phyloP scores from a whole-genome alignment of 352 stramenopile species.

The Phytophthora podocarpi region DNA sequence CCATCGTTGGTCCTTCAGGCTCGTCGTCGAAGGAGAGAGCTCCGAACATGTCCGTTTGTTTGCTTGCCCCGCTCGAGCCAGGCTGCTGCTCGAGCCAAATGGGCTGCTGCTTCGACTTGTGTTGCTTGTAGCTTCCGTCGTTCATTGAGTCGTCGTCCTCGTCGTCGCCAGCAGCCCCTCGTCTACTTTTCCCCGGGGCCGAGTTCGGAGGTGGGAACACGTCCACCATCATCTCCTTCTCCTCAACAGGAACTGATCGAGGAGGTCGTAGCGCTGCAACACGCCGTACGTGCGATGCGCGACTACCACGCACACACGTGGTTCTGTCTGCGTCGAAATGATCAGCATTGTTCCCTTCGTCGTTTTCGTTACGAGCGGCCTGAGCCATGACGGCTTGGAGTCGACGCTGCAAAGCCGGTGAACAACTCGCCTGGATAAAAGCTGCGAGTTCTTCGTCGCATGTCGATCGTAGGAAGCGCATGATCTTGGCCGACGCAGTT shows the following conservation, averaged over 20 bases:
- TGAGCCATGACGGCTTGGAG: conserved; percentile 51
- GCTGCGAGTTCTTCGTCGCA: conserved; percentile 39
- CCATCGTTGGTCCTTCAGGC: conserved; percentile 30
- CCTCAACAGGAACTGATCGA: conserved; percentile 68
- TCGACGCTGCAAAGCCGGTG: conserved; percentile 59
- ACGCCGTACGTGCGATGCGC: conserved; percentile 72
- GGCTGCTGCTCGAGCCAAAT: conserved; percentile 63
- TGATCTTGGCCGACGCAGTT: conserved; percentile 45
- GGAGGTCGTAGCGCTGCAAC: conserved; percentile 71
- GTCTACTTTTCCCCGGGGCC: conserved; percentile 60
- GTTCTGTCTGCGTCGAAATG: conserved; percentile 58
- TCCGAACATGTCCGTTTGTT: conserved; percentile 10
- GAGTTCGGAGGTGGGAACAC: conserved; percentile 76
- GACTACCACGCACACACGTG: conserved; percentile 70
- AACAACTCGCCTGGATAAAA: conserved; percentile 66
- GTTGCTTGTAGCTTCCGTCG: conserved; percentile 41
- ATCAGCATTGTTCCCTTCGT: conserved; percentile 52
- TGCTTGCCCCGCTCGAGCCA: conserved; percentile 8
- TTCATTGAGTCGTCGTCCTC: conserved; percentile 41
- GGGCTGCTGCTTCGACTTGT: conserved; percentile 29
- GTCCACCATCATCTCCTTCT: conserved; percentile 61
- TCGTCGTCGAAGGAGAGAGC: conserved; percentile 35
- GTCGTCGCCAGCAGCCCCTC: conserved; percentile 23
- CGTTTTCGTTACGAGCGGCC: conserved; percentile 34
- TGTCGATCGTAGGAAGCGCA: conserved; percentile 45